Percentiles rank a stretch among this genome's conserved stretches.
These are phyloP conservation scores for Hypoxylon sp. DNA, from an alignment of 2,329 filamentous ascomycete genomes.

Conservation along the genomic window DNA sequence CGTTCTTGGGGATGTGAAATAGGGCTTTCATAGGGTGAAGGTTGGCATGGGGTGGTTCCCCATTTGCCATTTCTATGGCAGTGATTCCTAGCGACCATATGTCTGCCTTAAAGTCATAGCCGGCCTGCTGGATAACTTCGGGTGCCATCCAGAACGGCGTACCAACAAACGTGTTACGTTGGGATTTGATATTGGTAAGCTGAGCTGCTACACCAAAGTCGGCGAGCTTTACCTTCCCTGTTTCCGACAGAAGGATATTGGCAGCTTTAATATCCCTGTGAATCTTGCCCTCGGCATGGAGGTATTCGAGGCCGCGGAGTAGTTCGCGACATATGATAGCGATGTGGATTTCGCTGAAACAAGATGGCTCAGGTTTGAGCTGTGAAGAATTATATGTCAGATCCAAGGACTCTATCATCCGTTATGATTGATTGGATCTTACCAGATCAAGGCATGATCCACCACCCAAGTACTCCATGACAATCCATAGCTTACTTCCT, in stretches of 20 bases:
- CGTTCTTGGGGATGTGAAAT: constrained; percentile 90
- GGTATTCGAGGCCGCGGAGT: constrained; percentile 89
- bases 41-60: constrained; percentile 88
- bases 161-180: constrained; percentile 96
- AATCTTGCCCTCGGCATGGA: constrained; percentile 94
- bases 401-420: constrained; percentile 16
- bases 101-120: constrained; percentile 89
- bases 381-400: constrained; percentile 60
- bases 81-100: constrained; percentile 96
- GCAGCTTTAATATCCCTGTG: constrained; percentile 98
- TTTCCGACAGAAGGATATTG: constrained; percentile 92
- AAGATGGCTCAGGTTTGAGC: constrained; percentile 83
- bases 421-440: constrained; percentile 53
- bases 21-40: constrained; percentile 95
- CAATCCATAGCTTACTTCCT: constrained; percentile 98
- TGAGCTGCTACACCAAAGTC: constrained; percentile 98
- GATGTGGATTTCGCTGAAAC: constrained; percentile 90
- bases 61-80: constrained; percentile 88
- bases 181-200: constrained; percentile 96
- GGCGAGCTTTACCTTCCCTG: constrained; percentile 92
- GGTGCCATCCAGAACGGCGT: constrained; percentile 99
- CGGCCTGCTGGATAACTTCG: constrained; percentile 90
- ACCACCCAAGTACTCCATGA: constrained; percentile 97
- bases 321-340: constrained; percentile 95
- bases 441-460: constrained; percentile 96